Conservation (phyloP, 2,329 filamentous ascomycete species). For the Dendrostoma leiphaemia region DNA sequence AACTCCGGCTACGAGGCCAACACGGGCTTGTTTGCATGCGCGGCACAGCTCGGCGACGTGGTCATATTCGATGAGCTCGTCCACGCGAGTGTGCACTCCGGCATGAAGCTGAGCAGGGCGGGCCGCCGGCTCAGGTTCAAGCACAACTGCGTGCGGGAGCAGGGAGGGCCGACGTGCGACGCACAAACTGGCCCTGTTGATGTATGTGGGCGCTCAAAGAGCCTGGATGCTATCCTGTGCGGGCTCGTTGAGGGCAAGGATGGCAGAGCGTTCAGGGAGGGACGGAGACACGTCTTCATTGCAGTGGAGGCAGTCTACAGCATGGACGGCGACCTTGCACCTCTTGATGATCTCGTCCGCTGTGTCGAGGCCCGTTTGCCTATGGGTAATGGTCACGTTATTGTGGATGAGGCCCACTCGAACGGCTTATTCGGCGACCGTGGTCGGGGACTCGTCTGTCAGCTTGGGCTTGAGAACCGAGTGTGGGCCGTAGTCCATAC, state of each 20-base stretch:
- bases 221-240: slow-evolving; percentile 28
- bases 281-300: slow-evolving; percentile 59
- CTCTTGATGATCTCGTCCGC: slow-evolving; percentile 58
- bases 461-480: slow-evolving; percentile 52
- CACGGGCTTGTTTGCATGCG: slow-evolving; percentile 57
- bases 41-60: slow-evolving; percentile 58
- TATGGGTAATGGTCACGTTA: slow-evolving; percentile 55
- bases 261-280: slow-evolving; percentile 31
- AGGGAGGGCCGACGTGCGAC: no score
- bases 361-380: slow-evolving; percentile 57
- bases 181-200: background rate
- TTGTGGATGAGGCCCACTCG: slow-evolving; percentile 69
- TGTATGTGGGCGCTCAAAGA: no score
- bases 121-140: slow-evolving; percentile 45
- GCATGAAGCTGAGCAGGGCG: slow-evolving; percentile 65
- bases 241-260: slow-evolving; percentile 32
- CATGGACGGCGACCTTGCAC: slow-evolving; percentile 78
- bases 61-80: slow-evolving; percentile 74
- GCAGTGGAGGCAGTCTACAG: slow-evolving; percentile 72
- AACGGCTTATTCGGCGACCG: slow-evolving; percentile 56
- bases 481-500: slow-evolving; percentile 61
- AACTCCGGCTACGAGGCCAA: slow-evolving; percentile 67
- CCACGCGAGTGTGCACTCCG: slow-evolving; percentile 77
- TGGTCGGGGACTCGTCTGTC: slow-evolving; percentile 58
- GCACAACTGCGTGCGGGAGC: slow-evolving; percentile 47